Percentiles rank a stretch among this genome's conserved stretches.
phyloP scores from a whole-genome alignment of 2,329 filamentous ascomycete species.

The Aureobasidium sp. region DNA sequence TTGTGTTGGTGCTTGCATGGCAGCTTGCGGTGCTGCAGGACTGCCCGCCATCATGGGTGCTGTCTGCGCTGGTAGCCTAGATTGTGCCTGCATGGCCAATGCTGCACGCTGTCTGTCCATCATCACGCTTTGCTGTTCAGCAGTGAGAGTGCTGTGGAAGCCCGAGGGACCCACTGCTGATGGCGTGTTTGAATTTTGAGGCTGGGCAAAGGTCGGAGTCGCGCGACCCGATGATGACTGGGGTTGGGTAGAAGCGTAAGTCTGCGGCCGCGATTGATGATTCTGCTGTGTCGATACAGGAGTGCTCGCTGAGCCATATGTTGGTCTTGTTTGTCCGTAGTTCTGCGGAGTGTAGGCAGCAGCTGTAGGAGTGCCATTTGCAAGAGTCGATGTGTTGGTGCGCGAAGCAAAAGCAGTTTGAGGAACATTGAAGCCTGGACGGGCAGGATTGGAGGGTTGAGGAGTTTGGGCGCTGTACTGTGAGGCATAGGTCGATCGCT shows the following conservation, averaged over 20 bases:
- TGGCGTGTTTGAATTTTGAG: constrained; percentile 20
- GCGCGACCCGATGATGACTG: constrained; percentile 25
- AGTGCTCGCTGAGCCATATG: constrained; percentile 7
- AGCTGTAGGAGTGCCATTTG: constrained; percentile 7
- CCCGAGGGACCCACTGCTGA: constrained; percentile 23
- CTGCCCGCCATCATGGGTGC: constrained; percentile 2
- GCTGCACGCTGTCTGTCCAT: constrained; percentile 33
- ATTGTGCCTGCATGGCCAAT: constrained; percentile 28
- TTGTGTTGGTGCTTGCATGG: neutral
- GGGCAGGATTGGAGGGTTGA: constrained; percentile 5
- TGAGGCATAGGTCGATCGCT: neutral
- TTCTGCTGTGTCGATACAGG: neutral
- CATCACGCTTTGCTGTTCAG: constrained; percentile 30
- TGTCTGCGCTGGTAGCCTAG: constrained; percentile 17
- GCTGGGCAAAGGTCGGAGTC: constrained; percentile 26
- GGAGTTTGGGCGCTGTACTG: constrained; percentile 11
- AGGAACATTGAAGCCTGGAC: constrained; percentile 3
- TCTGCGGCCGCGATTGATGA: neutral
- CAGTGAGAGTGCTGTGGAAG: constrained; percentile 28
- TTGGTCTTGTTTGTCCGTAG: constrained; percentile 10
- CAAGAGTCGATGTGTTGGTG: constrained; percentile 19
- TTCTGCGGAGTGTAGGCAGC: constrained; percentile 7
- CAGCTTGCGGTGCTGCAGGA: constrained; percentile 7
- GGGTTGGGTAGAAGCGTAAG: constrained; percentile 9
- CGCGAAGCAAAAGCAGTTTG: constrained; percentile 6